Percentiles rank a stretch among this genome's conserved stretches.
These are phyloP conservation scores for Mycena indigotica DNA, from an alignment of 768 basidiomycete species.

Conservation along the genomic window DNA sequence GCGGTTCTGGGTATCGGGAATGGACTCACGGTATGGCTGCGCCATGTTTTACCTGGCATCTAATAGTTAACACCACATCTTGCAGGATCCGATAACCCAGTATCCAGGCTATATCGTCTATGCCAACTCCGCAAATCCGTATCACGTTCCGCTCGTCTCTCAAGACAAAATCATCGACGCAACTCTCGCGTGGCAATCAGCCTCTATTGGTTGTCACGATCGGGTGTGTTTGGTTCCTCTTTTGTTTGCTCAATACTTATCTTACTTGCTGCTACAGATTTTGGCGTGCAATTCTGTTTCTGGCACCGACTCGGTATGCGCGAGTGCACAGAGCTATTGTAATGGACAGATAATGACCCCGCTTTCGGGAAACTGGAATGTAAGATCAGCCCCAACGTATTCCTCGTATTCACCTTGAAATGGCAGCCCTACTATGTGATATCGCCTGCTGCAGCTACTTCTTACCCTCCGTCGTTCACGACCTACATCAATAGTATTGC, in stretches of 20 bases:
- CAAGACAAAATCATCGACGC: not conserved
- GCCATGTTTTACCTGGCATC: no score
- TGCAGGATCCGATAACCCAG: not conserved
- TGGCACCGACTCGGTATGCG: not conserved
- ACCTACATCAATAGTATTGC: not conserved
- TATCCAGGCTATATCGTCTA: not conserved
- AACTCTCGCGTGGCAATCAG: not conserved
- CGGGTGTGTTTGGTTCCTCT: not conserved
- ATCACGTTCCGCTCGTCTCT: not conserved
- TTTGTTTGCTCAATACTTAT: not conserved
- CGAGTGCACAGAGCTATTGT: not conserved
- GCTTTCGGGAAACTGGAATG: not conserved
- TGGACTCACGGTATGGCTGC: constrained; percentile 50
- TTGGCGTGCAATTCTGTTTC: not conserved
- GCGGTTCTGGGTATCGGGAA: constrained; percentile 63
- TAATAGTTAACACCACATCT: no score
- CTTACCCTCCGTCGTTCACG: not conserved
- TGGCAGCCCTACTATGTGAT: not conserved
- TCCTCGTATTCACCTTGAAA: no score
- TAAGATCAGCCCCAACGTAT: no score
- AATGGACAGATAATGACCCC: not conserved
- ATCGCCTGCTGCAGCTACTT: not conserved
- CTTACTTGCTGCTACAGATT: not conserved
- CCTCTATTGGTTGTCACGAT: not conserved
- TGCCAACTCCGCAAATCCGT: not conserved